Evolutionary conservation across 2,329 filamentous ascomycete genomes (phyloP).

Genomic region (Neocatenulostroma microsporum): DNA sequence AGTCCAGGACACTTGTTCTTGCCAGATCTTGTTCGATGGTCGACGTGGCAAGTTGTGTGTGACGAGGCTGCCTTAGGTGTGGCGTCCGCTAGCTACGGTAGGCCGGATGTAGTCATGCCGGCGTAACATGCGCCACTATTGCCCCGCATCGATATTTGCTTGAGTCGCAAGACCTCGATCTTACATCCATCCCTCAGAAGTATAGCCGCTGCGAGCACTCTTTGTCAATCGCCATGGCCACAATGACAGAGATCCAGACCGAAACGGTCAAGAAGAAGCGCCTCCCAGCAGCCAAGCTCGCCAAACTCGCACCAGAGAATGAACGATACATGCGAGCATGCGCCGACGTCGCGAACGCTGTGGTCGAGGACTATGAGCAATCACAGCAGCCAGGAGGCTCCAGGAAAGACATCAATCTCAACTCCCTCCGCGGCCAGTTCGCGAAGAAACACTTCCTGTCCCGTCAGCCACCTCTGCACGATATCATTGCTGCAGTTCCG

Average conservation of each 20-base stretch:
- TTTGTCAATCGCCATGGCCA: too few relatives aligned
- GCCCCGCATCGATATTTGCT: too few relatives aligned
- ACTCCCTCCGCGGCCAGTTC: slow-evolving; percentile 74
- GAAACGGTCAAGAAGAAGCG: slow-evolving; percentile 56
- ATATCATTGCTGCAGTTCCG: slow-evolving; percentile 96
- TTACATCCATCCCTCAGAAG: too few relatives aligned
- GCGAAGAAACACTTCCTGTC: slow-evolving; percentile 87
- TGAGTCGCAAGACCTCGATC: too few relatives aligned
- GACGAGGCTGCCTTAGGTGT: too few relatives aligned
- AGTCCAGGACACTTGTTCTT: too few relatives aligned
- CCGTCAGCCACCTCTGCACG: slow-evolving; percentile 83
- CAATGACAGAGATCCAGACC: slow-evolving; percentile 51
- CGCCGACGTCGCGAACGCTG: slow-evolving; percentile 84
- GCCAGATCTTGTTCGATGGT: too few relatives aligned
- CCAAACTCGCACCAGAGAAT: slow-evolving; percentile 80
- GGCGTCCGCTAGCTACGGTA: too few relatives aligned
- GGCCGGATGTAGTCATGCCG: too few relatives aligned
- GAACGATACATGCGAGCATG: slow-evolving; percentile 91
- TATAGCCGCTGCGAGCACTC: not conserved
- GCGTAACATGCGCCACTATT: too few relatives aligned
- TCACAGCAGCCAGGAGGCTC: slow-evolving; percentile 64
- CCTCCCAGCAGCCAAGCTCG: slow-evolving; percentile 24
- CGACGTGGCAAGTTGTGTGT: too few relatives aligned
- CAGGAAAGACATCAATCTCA: slow-evolving; percentile 85
- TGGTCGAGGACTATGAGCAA: slow-evolving; percentile 90